phyloP scores from a whole-genome alignment of 2,329 filamentous ascomycete species.

The Aspergillus novofumigatus region DNA sequence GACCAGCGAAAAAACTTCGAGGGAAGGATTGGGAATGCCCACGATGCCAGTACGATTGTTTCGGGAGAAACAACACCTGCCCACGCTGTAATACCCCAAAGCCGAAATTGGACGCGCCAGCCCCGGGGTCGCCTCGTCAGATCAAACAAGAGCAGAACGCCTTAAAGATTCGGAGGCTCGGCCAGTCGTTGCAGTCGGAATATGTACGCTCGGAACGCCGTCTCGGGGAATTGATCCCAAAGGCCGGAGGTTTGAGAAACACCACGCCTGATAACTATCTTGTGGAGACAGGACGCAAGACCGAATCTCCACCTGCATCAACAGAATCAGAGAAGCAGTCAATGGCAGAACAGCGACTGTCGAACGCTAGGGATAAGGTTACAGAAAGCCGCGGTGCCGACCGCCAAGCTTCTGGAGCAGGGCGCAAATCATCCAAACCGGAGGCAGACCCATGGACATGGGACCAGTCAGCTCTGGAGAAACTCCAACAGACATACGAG shows the following conservation, averaged over 20 bases:
- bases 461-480: constrained; percentile 27
- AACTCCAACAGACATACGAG: constrained; percentile 11
- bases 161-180: constrained; percentile 19
- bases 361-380: not conserved
- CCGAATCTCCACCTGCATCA: not conserved
- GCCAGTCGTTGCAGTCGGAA: constrained; percentile 17
- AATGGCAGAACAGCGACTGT: not conserved
- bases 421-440: constrained; percentile 3
- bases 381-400: not conserved
- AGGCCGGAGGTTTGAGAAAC: not conserved
- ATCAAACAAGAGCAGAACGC: constrained; percentile 1
- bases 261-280: not conserved
- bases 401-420: not conserved
- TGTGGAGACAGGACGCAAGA: not conserved
- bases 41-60: constrained; percentile 18
- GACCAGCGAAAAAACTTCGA: constrained; percentile 1
- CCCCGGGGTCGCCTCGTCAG: not conserved
- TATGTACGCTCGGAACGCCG: not conserved
- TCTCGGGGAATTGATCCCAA: constrained; percentile 1
- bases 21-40: constrained; percentile 27
- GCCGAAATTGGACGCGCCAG: constrained; percentile 10
- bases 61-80: constrained; percentile 20
- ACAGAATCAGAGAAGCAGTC: not conserved
- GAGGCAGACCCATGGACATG: constrained; percentile 23
- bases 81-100: constrained; percentile 25